Conservation (phyloP, 2,329 filamentous ascomycete species). For the Aureobasidium sp. region DNA sequence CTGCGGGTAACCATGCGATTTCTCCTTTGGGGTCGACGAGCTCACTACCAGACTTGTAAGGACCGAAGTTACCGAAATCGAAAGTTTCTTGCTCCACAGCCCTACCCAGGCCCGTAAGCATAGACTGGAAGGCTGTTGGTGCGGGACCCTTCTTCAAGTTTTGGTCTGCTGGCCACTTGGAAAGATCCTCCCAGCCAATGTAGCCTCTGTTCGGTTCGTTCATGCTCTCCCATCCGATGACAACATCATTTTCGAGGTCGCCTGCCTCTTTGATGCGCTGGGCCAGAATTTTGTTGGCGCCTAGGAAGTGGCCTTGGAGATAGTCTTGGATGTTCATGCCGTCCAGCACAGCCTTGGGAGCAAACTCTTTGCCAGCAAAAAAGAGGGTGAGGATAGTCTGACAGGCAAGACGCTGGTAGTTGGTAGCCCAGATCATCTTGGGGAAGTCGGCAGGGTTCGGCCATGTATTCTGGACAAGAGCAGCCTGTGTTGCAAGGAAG, state of each 20-base stretch:
- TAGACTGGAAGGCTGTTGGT: slow-evolving; percentile 89
- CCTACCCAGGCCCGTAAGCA: slow-evolving; percentile 83
- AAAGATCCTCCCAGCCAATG: slow-evolving; percentile 75
- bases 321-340: slow-evolving; percentile 96
- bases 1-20: slow-evolving; percentile 73
- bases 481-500: slow-evolving; percentile 81
- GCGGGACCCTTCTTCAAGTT: slow-evolving; percentile 87
- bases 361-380: slow-evolving; percentile 84
- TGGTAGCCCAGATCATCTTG: slow-evolving; percentile 99
- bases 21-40: slow-evolving; percentile 85
- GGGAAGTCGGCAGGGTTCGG: slow-evolving; percentile 78
- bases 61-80: slow-evolving; percentile 89
- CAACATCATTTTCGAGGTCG: slow-evolving; percentile 75
- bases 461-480: slow-evolving; percentile 91
- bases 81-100: slow-evolving; percentile 86
- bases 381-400: slow-evolving; percentile 93
- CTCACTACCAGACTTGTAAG: slow-evolving; percentile 76
- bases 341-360: slow-evolving; percentile 91
- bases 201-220: slow-evolving; percentile 92
- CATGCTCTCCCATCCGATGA: slow-evolving; percentile 93
- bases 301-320: slow-evolving; percentile 77
- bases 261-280: slow-evolving; percentile 81
- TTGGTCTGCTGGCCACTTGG: slow-evolving; percentile 75
- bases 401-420: slow-evolving; percentile 80
- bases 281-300: slow-evolving; percentile 73